Conservation (phyloP, 768 basidiomycete genomes). For the Boletus sp. region DNA sequence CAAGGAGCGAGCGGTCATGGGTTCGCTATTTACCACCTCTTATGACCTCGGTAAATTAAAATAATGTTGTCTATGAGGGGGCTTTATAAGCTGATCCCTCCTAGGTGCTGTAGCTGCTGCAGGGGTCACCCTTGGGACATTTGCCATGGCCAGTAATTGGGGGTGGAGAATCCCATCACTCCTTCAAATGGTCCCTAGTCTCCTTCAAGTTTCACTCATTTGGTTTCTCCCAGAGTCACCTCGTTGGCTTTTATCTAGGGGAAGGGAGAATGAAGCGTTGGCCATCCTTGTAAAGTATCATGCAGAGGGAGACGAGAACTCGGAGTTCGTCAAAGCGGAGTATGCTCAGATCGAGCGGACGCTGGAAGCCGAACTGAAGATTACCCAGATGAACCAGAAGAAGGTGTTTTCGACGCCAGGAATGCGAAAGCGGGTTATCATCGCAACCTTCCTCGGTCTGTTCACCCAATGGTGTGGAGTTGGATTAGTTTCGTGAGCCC, state of each 20-base stretch:
- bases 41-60: constrained; percentile 2
- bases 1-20: neutral
- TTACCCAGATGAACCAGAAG: neutral
- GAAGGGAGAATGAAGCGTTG: constrained; percentile 47
- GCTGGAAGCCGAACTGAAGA: neutral
- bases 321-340: neutral
- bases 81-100: neutral
- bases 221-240: constrained; percentile 63
- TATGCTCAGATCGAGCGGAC: neutral
- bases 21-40: neutral
- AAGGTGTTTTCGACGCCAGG: neutral
- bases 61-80: neutral
- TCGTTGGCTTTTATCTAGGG: constrained; percentile 59
- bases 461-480: neutral
- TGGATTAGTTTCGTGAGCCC: neutral
- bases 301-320: constrained; percentile 40
- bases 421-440: constrained; percentile 10
- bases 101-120: constrained; percentile 37
- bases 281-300: constrained; percentile 55
- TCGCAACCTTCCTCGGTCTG: constrained; percentile 4
- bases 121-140: constrained; percentile 59
- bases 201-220: constrained; percentile 54
- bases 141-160: constrained; percentile 55
- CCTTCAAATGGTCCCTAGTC: constrained; percentile 52
- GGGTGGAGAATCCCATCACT: constrained; percentile 63